phyloP scores from a whole-genome alignment of 164 flowering plant species.

The Cinnamomum chago region DNA sequence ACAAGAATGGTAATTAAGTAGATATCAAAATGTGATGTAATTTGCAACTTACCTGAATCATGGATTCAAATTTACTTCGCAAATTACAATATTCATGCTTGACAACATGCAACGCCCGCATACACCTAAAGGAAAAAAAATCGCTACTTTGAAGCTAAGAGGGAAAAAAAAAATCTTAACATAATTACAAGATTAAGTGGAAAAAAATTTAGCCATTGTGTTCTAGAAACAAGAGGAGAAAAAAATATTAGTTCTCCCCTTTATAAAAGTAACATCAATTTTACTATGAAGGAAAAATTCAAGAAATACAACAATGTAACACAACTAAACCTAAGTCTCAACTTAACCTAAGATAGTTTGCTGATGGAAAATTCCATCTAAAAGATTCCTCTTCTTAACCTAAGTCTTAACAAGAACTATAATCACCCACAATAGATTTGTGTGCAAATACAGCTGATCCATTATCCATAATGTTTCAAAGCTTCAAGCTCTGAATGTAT shows the following conservation, averaged over 20 bases:
- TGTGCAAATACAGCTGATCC: too few species aligned
- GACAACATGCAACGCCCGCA: constrained; percentile 16
- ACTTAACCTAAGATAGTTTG: too few species aligned
- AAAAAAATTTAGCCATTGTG: background rate
- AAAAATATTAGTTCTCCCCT: background rate
- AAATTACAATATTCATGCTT: constrained; percentile 16
- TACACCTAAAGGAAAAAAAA: constrained; percentile 15
- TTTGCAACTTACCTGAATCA: constrained; percentile 21
- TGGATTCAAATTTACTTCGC: constrained; percentile 18
- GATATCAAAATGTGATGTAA: background rate
- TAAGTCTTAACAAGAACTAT: too few species aligned
- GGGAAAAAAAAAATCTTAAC: background rate
- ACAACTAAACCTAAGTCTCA: too few species aligned
- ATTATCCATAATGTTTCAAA: too few species aligned
- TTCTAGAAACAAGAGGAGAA: background rate
- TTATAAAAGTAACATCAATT: background rate
- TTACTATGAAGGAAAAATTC: too few species aligned
- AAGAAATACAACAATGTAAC: too few species aligned
- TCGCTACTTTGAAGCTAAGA: constrained; percentile 1
- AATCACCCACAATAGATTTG: too few species aligned
- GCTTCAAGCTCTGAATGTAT: too few species aligned
- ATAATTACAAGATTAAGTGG: background rate
- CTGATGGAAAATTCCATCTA: too few species aligned
- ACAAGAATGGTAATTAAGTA: background rate
- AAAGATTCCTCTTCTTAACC: too few species aligned